Conservation (phyloP, 2,329 filamentous ascomycete genomes). For the Xylariaceae sp. region DNA sequence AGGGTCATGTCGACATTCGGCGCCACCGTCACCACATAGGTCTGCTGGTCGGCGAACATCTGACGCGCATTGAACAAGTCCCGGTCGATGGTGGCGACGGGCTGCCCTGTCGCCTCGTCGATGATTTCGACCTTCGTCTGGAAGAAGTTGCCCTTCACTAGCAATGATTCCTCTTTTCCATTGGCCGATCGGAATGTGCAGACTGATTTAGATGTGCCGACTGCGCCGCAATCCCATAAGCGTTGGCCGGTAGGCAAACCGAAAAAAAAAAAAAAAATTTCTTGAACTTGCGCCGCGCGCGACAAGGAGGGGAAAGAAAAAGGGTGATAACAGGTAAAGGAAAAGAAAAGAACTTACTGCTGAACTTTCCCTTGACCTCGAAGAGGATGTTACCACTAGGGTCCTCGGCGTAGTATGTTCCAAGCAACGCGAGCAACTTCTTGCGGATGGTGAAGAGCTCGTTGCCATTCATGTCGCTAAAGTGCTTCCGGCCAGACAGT, state of each 20-base stretch:
- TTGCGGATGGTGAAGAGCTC: constrained; percentile 55
- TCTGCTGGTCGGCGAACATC: constrained; percentile 56
- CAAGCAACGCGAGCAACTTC: constrained; percentile 45
- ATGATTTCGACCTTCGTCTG: constrained; percentile 53
- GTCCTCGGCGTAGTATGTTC: constrained; percentile 47
- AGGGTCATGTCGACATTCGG: constrained; percentile 61
- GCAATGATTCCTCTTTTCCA: constrained; percentile 41
- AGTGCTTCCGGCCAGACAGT: constrained; percentile 49
- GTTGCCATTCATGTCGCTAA: constrained; percentile 47
- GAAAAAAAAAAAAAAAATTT: too few species aligned
- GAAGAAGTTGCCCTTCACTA: constrained; percentile 58
- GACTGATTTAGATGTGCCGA: constrained; percentile 48
- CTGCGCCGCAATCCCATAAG: constrained; percentile 29
- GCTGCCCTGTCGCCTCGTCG: constrained; percentile 42
- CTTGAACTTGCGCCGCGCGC: background rate
- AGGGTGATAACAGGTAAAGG: too few species aligned
- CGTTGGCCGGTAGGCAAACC: background rate
- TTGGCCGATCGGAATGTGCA: constrained; percentile 50
- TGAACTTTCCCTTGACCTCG: constrained; percentile 51
- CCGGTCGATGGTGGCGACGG: constrained; percentile 55
- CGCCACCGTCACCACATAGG: constrained; percentile 58
- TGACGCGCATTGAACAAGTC: constrained; percentile 53
- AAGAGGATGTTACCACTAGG: constrained; percentile 43
- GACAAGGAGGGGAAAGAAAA: background rate
- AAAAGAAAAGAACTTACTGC: constrained; percentile 36